A percentile compares a stretch with the other conserved stretches of the same genome.
phyloP scores from a whole-genome alignment of 1,284 basidiomycete genomes.

The Austroboletus novae-zelandiae region DNA sequence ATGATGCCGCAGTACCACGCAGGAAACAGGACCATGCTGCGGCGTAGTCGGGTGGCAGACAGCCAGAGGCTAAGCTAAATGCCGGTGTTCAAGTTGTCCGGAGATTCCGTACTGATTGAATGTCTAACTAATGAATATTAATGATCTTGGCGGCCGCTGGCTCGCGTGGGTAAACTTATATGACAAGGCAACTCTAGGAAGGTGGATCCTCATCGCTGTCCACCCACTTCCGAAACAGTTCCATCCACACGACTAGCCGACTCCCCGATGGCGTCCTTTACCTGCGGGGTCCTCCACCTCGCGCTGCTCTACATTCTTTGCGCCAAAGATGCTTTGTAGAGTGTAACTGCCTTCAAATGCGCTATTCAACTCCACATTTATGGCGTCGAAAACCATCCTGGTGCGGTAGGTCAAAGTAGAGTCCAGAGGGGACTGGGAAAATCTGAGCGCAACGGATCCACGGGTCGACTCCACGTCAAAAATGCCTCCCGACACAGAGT shows the following conservation, averaged over 20 bases:
- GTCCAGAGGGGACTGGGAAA: constrained; percentile 38
- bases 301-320: neutral
- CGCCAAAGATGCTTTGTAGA: too few species aligned
- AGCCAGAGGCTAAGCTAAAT: neutral
- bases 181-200: too few species aligned
- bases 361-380: constrained; percentile 34
- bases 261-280: neutral
- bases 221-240: too few species aligned
- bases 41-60: neutral
- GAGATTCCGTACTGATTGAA: too few species aligned
- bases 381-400: constrained; percentile 32
- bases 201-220: too few species aligned
- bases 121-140: too few species aligned
- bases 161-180: too few species aligned
- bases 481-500: constrained; percentile 26
- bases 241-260: too few species aligned
- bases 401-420: constrained; percentile 31
- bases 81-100: too few species aligned
- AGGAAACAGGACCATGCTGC: neutral
- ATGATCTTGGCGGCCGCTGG: too few species aligned
- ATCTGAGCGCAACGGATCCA: constrained; percentile 34
- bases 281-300: too few species aligned
- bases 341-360: constrained; percentile 45
- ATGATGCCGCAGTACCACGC: neutral
- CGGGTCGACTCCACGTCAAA: constrained; percentile 36